Evolutionary conservation across 1,284 basidiomycete species (phyloP), one percentile per base, ranked within the genome.

Genomic region (Baeospora myosura): DNA sequence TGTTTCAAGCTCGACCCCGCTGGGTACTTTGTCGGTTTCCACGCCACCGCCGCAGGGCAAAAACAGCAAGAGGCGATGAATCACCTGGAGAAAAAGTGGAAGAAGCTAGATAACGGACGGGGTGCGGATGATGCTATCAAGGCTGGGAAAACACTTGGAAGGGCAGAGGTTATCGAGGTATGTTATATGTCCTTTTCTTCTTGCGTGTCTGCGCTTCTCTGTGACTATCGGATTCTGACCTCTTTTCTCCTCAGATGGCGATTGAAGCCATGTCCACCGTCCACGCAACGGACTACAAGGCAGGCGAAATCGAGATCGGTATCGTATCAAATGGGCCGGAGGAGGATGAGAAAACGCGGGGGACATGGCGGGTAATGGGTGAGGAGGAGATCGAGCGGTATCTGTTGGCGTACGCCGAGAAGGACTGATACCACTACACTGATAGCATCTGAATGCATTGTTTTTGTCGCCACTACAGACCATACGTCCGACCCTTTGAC

Each of bases 1-100:
- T 79, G 88, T 55, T 98, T 97, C 77, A 97, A 97, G 66, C 82
- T 98, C 45, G 96, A 99, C 61, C 96, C 96, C 4, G 96, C 96
- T 1, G 96, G 96, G 2, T 98, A 96, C 70, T 99, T 93, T 61
- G 90, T 97, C 33, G 96, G 96, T 1, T 98, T 95, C 73, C 92
- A 97, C 53, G 96, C 95, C 16, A 96, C 95, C 2, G 82, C 94
- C 0, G 84, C 92, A 1, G 96, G 96, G 1, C 90, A 95, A 63
- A 99, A 99, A 59, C 95, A 98, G 59, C 94, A 96, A 54, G 96
- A 99, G 60, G 93, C 93, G 3, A 97, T 94, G 81, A 98, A 98
- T 64, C 88, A 90, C 57, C 72, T 99, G 43, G 96, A 99, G 70
- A 98, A 98, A 72, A 91, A 92, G 63, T 98, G 93, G 89, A 99